Evolutionary conservation across 768 basidiomycete species (phyloP).

Genomic region (Lentinula raphanica): DNA sequence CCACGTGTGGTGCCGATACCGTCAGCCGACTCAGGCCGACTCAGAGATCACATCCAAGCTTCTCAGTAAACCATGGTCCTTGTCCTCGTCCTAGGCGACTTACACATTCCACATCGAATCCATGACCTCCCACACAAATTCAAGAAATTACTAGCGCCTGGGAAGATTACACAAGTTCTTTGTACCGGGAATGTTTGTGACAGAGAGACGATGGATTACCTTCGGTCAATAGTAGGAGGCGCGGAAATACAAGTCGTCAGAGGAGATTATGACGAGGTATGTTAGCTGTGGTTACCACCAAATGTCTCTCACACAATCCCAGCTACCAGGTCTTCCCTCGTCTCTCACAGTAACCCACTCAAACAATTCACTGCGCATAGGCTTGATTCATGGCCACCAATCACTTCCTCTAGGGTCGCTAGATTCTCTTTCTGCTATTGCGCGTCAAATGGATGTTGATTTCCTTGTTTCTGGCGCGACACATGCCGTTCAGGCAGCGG

Average conservation of each 20-base stretch:
- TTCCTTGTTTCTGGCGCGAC: slow-evolving; percentile 92
- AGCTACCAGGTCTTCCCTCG: slow-evolving; percentile 54
- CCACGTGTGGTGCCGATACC: too few relatives aligned
- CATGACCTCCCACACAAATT: slow-evolving; percentile 95
- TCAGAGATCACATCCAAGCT: background rate
- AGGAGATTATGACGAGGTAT: slow-evolving; percentile 94
- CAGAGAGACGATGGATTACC: slow-evolving; percentile 94
- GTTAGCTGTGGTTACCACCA: slow-evolving; percentile 10
- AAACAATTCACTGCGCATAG: slow-evolving; percentile 74
- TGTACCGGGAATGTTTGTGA: slow-evolving; percentile 98
- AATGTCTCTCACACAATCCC: background rate
- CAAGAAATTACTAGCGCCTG: slow-evolving; percentile 91
- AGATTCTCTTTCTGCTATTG: slow-evolving; percentile 82
- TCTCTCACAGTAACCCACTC: slow-evolving; percentile 73
- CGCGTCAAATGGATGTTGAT: slow-evolving; percentile 96
- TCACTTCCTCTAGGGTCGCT: slow-evolving; percentile 88
- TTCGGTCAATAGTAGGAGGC: slow-evolving; percentile 71
- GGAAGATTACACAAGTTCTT: slow-evolving; percentile 96
- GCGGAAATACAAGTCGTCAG: slow-evolving; percentile 88
- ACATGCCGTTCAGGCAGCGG: slow-evolving; percentile 85
- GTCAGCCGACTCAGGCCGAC: too few relatives aligned
- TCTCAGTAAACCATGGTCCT: slow-evolving; percentile 32
- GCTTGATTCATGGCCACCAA: slow-evolving; percentile 92
- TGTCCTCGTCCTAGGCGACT: slow-evolving; percentile 94
- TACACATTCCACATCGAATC: slow-evolving; percentile 87